phyloP scores from a whole-genome alignment of 768 basidiomycete genomes.

The Boletus insuetus region DNA sequence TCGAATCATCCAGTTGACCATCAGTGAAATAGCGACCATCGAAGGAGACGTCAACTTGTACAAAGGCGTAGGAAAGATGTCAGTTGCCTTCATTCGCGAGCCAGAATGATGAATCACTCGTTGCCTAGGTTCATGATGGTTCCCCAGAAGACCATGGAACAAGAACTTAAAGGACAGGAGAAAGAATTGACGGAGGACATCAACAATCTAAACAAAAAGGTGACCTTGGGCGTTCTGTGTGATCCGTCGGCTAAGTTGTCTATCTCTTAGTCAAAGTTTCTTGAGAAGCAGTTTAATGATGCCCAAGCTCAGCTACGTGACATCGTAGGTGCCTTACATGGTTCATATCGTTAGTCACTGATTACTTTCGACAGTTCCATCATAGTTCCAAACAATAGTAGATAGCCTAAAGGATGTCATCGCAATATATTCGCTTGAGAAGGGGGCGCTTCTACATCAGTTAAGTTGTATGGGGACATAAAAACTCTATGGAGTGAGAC shows the following conservation, averaged over 20 bases:
- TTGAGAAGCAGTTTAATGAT: conserved; percentile 92
- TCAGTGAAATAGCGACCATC: conserved; percentile 73
- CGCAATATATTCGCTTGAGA: conserved; percentile 8
- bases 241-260: background rate
- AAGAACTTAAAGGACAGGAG: conserved; percentile 70
- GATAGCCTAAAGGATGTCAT: background rate
- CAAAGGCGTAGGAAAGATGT: conserved; percentile 97
- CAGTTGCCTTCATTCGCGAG: conserved; percentile 4
- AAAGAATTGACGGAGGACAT: conserved; percentile 86
- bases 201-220: conserved; percentile 81
- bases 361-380: conserved; percentile 25
- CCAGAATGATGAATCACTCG: background rate
- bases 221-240: conserved; percentile 23
- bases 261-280: conserved; percentile 69
- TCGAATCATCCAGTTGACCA: conserved; percentile 85
- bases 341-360: background rate
- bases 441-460: background rate
- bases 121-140: conserved; percentile 82
- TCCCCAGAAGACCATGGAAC: conserved; percentile 76
- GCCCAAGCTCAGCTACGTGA: conserved; percentile 84
- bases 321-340: conserved; percentile 51
- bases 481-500: background rate
- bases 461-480: background rate
- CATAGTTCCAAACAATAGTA: conserved; percentile 28
- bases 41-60: conserved; percentile 79